These are phyloP conservation scores for Lichtheimia hyalospora DNA, from an alignment of 371 early-diverging fungal genomes.

Conservation along the genomic window DNA sequence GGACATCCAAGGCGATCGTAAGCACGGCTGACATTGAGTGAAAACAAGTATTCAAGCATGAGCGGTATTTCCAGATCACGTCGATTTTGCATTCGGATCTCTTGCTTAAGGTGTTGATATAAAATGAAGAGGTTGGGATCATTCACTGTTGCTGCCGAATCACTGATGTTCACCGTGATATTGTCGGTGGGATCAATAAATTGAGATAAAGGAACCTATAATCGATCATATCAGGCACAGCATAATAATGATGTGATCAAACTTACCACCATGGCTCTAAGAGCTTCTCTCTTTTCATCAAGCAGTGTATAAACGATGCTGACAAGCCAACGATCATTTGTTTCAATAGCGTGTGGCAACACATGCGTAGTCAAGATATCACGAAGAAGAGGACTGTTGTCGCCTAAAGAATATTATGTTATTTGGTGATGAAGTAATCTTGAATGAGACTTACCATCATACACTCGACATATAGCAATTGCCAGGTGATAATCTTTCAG, in stretches of 20 bases:
- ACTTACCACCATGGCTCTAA: constrained; percentile 64
- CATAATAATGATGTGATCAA: not conserved
- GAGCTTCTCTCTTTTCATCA: constrained; percentile 61
- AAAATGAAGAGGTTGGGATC: constrained; percentile 81
- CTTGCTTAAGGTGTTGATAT: constrained; percentile 67
- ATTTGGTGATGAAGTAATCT: not conserved
- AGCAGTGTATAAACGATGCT: constrained; percentile 67
- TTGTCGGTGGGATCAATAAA: too few relatives aligned
- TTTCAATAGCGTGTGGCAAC: constrained; percentile 39
- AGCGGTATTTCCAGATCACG: constrained; percentile 20
- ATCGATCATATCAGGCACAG: not conserved
- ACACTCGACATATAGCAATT: constrained; percentile 83
- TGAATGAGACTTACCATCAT: constrained; percentile 65
- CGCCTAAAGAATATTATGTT: constrained; percentile 35
- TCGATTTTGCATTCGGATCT: constrained; percentile 16
- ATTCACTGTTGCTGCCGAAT: constrained; percentile 31
- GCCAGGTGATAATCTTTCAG: constrained; percentile 91
- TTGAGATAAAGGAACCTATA: not conserved
- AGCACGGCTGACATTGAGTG: constrained; percentile 56
- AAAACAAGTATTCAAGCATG: constrained; percentile 55
- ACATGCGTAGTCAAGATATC: constrained; percentile 53
- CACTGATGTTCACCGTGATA: constrained; percentile 1
- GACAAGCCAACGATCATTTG: constrained; percentile 75
- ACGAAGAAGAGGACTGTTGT: constrained; percentile 59
- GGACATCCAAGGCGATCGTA: constrained; percentile 83